Conservation (phyloP, 495 filamentous ascomycete species). For the Wilcoxina mikolae region DNA sequence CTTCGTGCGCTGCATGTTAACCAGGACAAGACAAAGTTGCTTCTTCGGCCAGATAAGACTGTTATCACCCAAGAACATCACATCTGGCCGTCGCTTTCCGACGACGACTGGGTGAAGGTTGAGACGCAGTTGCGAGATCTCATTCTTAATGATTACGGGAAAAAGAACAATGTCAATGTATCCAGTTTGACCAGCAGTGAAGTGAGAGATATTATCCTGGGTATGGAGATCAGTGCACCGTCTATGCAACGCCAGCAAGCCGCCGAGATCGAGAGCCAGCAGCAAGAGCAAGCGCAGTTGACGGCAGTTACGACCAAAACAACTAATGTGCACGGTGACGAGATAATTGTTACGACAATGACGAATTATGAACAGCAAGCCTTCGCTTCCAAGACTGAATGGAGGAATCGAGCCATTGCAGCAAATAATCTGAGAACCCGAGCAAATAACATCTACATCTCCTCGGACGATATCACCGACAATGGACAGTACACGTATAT, state of each 20-base stretch:
- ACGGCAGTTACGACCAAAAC: conserved; percentile 98
- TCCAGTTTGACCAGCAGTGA: conserved; percentile 91
- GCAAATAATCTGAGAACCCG: conserved; percentile 90
- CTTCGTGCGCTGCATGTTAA: conserved; percentile 94
- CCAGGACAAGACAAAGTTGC: conserved; percentile 93
- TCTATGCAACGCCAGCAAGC: conserved; percentile 98
- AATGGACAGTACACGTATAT: conserved; percentile 75
- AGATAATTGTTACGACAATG: conserved; percentile 95
- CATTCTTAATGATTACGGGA: conserved; percentile 96
- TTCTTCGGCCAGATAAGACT: conserved; percentile 93
- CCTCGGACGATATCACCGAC: conserved; percentile 73
- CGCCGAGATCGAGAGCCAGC: conserved; percentile 97
- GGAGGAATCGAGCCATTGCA: conserved; percentile 92
- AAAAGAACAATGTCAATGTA: conserved; percentile 99
- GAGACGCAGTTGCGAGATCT: conserved; percentile 91
- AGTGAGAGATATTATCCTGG: conserved; percentile 95
- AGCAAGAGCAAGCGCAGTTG: conserved; percentile 88
- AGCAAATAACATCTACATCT: conserved; percentile 97
- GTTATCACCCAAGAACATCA: conserved; percentile 98
- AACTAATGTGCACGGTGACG: conserved; percentile 92
- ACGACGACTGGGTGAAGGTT: conserved; percentile 98
- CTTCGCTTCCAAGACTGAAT: conserved; percentile 97
- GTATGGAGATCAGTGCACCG: conserved; percentile 98
- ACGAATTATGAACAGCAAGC: conserved; percentile 94
- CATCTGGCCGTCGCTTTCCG: conserved; percentile 88